Evolutionary conservation across 208 protist genomes (phyloP), one percentile per base, ranked within the genome.

Genomic region (Leishmania tropica): DNA sequence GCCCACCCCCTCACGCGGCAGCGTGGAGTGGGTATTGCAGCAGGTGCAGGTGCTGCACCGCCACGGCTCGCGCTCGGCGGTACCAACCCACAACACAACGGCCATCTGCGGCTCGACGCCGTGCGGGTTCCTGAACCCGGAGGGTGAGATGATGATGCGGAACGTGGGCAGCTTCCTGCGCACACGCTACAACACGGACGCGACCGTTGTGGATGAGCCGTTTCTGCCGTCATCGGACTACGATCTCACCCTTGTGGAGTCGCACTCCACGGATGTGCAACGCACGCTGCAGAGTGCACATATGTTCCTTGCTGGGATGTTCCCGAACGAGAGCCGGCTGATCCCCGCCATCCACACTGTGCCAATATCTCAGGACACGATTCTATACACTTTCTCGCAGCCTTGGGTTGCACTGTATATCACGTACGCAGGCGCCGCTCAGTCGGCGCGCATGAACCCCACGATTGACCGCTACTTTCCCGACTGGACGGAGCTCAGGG

Each of bases 221-320:
- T 85, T 88, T 80, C 73, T 92, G 51, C 35, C 86, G 37, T 76
- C 75, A 17, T n/a, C 40, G 68, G 56, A 54, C 70, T 93, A 93
- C 83, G 84, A 93, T 77, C 75, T 87, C 40, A 68, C 76, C 58
- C 54, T 88, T 64, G 83, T 90, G 64, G 85, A 88, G 78, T 83
- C 75, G 21, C 88, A 86, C 62, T 92, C 90, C 24, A 92, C 85
- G n/a, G 87, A 89, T 68, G 65, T 89, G 74, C 64, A 78, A 19
- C 90, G 90, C 78, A 92, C 86, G 42, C 67, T 92, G 82, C 89
- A 92, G 76, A 92, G 89, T 62, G 86, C 86, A 6, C 71, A 79
- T 19, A 75, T 81, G 42, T 78, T 92, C 31, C 75, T 92, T 19
- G 62, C 47, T 42, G 89, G 89, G 19, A 71, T 88, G 51, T 92